Base-by-base conservation (phyloP, 2,329 filamentous ascomycete species). In the Pestalotiopsis sp. region DNA sequence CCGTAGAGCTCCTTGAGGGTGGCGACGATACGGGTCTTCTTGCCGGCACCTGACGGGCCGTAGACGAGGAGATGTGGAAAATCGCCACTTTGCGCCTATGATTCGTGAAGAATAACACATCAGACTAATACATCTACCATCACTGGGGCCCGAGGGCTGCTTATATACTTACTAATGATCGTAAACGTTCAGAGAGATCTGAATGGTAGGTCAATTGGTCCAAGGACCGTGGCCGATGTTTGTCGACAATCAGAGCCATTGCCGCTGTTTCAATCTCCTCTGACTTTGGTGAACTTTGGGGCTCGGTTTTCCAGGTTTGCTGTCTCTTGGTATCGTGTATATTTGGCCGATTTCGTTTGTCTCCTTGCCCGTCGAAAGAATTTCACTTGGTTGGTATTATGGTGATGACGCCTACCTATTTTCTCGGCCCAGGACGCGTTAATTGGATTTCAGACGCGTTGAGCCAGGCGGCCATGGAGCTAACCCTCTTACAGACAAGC, bases 41-140 rank as follows among this genome's bases (percentile, higher is more conserved):
- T 99, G 73, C 96, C 96, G 4, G 96, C 96, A 41, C 96, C 96
- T 0, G 95, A 98, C 1, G 96, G 96, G 0, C 96, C 96, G 79
- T 98, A 99, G 72, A 99, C 93, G 71, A 99, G 92, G 61, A 99
- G 90, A 82, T 99, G 97, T 64, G 96, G 96, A 79, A 99, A 99
- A 80, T 99, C 97, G 75, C 95, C 94, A 82, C 93, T 97, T 88
- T 97, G 93, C 67, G 96, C 96, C 95, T 97, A 38, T 17, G 3
- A 74, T 70, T 67, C 11, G 57, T 70, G 20, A 31, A 7, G 27
- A 75, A 70, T 72, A 5, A 9, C 13, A 6, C 1, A 2, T 36
- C 11, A 36, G 59, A 36, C 4, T 36, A 14, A 13, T 31, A 31
- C 57, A n/a, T 25, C 5, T 27, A 4, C 1, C 7, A 4, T 17